Conservation (phyloP, 2,329 filamentous ascomycete genomes). For the Apiospora marii region DNA sequence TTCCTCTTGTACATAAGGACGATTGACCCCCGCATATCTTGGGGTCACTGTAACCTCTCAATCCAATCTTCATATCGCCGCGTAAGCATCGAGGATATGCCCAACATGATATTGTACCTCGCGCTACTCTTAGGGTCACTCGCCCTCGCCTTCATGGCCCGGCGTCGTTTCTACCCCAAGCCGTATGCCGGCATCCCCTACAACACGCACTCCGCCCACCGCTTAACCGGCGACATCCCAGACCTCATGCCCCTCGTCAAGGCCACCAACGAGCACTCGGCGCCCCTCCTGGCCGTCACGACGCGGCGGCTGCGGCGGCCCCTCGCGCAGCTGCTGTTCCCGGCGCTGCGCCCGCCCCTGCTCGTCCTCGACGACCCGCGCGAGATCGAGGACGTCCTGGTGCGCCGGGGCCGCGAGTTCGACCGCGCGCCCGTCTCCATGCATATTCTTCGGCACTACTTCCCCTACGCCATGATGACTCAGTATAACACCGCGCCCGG, state of each 20-base stretch:
- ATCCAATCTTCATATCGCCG: neutral
- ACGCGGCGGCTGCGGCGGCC: neutral
- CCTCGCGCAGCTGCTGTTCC: neutral
- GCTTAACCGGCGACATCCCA: neutral
- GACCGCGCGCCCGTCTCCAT: slow-evolving; percentile 24
- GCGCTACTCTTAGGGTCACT: neutral
- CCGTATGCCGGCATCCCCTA: neutral
- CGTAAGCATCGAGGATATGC: too few relatives aligned
- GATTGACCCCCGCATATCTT: neutral
- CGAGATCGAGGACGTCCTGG: slow-evolving; percentile 28
- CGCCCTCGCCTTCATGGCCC: neutral
- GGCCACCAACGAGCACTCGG: neutral
- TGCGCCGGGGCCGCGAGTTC: slow-evolving; percentile 31
- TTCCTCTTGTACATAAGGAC: neutral
- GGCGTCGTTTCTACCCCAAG: neutral
- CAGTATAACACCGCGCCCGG: slow-evolving; percentile 26
- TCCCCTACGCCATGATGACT: slow-evolving; percentile 26
- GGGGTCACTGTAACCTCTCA: neutral
- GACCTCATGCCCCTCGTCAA: neutral
- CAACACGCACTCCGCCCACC: neutral
- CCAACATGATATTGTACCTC: neutral
- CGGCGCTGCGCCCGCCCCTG: neutral
- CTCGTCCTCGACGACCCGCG: slow-evolving; percentile 28
- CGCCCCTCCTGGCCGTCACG: neutral
- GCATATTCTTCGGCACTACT: neutral